A percentile compares a stretch with the other conserved stretches of the same genome.
These are phyloP conservation scores for Zygotorulaspora mrakii DNA, from an alignment of 1,139 yeast genomes.

Conservation along the genomic window DNA sequence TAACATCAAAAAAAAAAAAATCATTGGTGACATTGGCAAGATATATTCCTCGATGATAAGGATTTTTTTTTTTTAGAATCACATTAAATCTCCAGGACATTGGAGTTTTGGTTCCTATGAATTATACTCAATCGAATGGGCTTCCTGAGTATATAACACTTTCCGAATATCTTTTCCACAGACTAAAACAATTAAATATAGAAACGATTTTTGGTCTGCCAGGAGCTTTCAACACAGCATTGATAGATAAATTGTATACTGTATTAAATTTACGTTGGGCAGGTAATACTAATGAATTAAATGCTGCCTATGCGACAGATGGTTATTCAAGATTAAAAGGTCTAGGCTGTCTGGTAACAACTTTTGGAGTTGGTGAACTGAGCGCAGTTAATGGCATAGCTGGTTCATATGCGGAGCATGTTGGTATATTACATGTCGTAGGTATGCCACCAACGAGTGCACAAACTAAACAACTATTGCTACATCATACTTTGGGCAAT, in stretches of 20 bases:
- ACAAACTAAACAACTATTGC: slow-evolving; percentile 49
- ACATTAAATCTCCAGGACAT: too few relatives aligned
- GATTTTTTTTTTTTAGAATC: too few relatives aligned
- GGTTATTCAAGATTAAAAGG: slow-evolving; percentile 61
- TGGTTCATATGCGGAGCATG: slow-evolving; percentile 59
- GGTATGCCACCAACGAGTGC: slow-evolving; percentile 59
- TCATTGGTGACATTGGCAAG: not conserved
- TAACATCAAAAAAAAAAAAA: not conserved
- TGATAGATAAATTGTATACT: slow-evolving; percentile 53
- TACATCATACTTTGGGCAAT: slow-evolving; percentile 71
- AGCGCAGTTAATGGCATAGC: slow-evolving; percentile 59
- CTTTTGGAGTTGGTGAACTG: slow-evolving; percentile 65
- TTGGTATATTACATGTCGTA: slow-evolving; percentile 52
- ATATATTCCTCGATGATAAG: too few relatives aligned
- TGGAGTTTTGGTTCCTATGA: slow-evolving; percentile 12
- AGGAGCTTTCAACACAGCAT: slow-evolving; percentile 58
- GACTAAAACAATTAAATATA: slow-evolving; percentile 51
- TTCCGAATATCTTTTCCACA: slow-evolving; percentile 54
- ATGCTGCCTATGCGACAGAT: slow-evolving; percentile 42
- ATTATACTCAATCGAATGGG: slow-evolving; percentile 17
- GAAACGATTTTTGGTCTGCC: slow-evolving; percentile 62
- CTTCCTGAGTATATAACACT: slow-evolving; percentile 38
- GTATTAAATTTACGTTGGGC: slow-evolving; percentile 56
- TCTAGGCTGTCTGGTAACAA: slow-evolving; percentile 53
- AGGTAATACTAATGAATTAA: slow-evolving; percentile 63